phyloP scores from a whole-genome alignment of 495 filamentous ascomycete species.

The Penicillium verhagenii region DNA sequence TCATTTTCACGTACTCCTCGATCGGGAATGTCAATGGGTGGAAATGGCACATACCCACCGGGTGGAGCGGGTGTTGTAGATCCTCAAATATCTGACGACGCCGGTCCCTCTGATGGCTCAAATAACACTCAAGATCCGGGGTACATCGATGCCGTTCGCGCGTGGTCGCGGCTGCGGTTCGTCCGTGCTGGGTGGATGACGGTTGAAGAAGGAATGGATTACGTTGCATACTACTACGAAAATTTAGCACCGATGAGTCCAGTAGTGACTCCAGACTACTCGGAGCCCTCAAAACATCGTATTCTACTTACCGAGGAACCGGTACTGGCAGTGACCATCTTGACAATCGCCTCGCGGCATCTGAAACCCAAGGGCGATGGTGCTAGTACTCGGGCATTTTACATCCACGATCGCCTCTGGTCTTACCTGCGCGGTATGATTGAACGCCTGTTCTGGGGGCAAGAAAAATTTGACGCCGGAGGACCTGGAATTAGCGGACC shows the following conservation, averaged over 20 bases:
- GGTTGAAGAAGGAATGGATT: conserved; percentile 84
- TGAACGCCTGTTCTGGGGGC: conserved; percentile 89
- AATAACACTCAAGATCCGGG: conserved; percentile 32
- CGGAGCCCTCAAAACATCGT: conserved; percentile 67
- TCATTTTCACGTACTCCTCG: conserved; percentile 38
- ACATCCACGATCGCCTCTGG: conserved; percentile 97
- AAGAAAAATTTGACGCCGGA: conserved; percentile 88
- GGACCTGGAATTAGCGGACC: conserved; percentile 73
- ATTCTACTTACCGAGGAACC: conserved; percentile 85
- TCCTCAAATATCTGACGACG: conserved; percentile 29
- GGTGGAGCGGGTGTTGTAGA: conserved; percentile 29
- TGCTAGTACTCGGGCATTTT: conserved; percentile 76
- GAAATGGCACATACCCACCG: conserved; percentile 29
- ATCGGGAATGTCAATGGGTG: conserved; percentile 30
- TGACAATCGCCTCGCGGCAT: conserved; percentile 89
- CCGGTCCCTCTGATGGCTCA: conserved; percentile 27
- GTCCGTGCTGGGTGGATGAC: conserved; percentile 97
- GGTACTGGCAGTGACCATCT: conserved; percentile 82
- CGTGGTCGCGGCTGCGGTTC: conserved; percentile 88
- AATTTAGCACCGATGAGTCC: conserved; percentile 89
- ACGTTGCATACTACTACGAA: conserved; percentile 92
- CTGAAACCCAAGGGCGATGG: conserved; percentile 76
- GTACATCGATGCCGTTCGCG: conserved; percentile 66
- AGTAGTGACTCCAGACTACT: conserved; percentile 82
- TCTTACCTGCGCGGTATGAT: conserved; percentile 91